Percentiles rank a stretch among this genome's conserved stretches.
Conservation (phyloP, 805 yeast genomes). For the Metschnikowia vanudenii region DNA sequence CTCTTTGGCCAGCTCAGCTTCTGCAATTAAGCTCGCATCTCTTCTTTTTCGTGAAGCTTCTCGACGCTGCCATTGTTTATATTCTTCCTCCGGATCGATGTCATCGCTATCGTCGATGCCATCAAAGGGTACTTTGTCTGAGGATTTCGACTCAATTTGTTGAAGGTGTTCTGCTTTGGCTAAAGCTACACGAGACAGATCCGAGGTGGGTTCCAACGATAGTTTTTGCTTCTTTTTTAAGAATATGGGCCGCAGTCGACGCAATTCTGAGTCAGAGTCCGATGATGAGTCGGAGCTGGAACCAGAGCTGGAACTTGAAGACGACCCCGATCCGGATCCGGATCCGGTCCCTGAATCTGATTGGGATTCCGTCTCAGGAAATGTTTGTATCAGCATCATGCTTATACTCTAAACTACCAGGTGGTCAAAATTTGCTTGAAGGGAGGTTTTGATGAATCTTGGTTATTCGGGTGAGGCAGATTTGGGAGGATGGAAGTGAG, state of each 20-base stretch:
- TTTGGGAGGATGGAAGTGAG: background rate
- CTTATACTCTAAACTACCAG: background rate
- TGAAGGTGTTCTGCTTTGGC: constrained; percentile 17
- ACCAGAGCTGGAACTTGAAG: constrained; percentile 1
- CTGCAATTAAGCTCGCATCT: constrained; percentile 32
- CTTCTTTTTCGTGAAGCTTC: constrained; percentile 39
- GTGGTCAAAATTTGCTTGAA: background rate
- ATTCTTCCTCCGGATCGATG: constrained; percentile 50
- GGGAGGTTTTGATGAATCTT: background rate
- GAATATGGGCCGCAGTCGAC: constrained; percentile 15
- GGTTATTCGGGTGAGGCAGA: background rate
- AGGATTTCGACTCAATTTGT: constrained; percentile 7
- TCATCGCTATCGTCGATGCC: constrained; percentile 61
- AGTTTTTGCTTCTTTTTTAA: constrained; percentile 7
- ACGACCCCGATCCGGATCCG: constrained; percentile 3
- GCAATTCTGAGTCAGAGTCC: constrained; percentile 5
- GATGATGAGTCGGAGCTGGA: constrained; percentile 3
- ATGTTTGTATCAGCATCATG: background rate
- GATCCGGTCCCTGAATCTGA: constrained; percentile 8
- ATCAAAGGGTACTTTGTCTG: constrained; percentile 22
- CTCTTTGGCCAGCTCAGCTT: constrained; percentile 32
- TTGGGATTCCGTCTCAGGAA: background rate
- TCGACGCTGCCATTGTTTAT: constrained; percentile 39
- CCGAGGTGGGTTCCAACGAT: background rate
- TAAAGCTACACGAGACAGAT: constrained; percentile 2